These are phyloP conservation scores for Globisporangium radiosum DNA, from an alignment of 352 stramenopile genomes.

Conservation along the genomic window DNA sequence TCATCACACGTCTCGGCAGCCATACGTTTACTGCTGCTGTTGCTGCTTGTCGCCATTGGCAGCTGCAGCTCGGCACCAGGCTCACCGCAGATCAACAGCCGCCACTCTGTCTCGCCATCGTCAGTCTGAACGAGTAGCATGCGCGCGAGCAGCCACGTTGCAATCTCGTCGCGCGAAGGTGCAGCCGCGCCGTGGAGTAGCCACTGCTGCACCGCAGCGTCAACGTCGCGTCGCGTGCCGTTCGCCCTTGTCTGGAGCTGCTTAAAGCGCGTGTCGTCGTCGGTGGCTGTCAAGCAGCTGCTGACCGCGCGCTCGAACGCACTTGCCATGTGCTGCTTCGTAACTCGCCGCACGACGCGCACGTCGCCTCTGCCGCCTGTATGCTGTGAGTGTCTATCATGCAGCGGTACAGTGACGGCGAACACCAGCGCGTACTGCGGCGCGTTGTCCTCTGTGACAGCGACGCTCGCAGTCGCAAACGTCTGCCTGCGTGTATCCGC, in stretches of 20 bases:
- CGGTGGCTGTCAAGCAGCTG: not conserved
- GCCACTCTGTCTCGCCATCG: not conserved
- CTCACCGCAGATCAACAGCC: constrained; percentile 15
- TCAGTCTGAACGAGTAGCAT: constrained; percentile 24
- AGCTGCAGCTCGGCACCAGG: constrained; percentile 4
- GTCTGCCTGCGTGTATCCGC: constrained; percentile 14
- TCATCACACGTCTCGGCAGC: not conserved
- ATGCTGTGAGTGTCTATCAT: not conserved
- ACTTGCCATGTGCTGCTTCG: constrained; percentile 39
- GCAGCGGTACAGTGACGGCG: constrained; percentile 7
- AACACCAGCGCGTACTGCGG: constrained; percentile 44
- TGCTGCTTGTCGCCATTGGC: not conserved
- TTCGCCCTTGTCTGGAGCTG: constrained; percentile 2
- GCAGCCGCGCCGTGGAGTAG: constrained; percentile 21
- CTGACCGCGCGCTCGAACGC: constrained; percentile 33
- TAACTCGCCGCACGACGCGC: constrained; percentile 20
- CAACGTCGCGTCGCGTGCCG: constrained; percentile 3
- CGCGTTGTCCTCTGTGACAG: constrained; percentile 27
- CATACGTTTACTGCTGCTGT: not conserved
- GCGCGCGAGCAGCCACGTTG: constrained; percentile 47
- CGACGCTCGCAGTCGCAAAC: constrained; percentile 15
- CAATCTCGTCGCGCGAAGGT: constrained; percentile 41
- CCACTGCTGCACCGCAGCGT: constrained; percentile 24
- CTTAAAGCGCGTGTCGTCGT: constrained; percentile 6
- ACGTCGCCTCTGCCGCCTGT: not conserved